These are phyloP conservation scores for Pisolithus marmoratus DNA, from an alignment of 768 basidiomycete genomes.

Conservation along the genomic window DNA sequence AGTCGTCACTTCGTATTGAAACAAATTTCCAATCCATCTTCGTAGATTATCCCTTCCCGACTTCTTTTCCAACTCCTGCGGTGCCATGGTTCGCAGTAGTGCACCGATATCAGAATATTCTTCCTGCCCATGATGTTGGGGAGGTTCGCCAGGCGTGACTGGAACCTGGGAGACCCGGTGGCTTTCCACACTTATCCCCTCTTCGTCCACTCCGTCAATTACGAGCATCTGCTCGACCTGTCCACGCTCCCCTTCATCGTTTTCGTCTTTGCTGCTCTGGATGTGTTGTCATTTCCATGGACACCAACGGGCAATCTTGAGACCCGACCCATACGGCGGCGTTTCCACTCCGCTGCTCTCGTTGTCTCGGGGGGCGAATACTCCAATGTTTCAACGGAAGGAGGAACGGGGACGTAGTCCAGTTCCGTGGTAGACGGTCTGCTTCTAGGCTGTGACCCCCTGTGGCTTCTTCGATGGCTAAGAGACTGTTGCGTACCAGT, in stretches of 20 bases:
- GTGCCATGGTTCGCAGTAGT: slow-evolving; percentile 1
- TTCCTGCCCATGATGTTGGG: neutral
- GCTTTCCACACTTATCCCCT: no score
- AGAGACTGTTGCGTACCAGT: neutral
- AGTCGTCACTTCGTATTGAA: slow-evolving; percentile 6
- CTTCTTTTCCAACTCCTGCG: slow-evolving; percentile 9
- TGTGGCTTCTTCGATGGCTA: neutral
- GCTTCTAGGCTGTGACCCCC: neutral
- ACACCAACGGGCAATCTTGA: neutral
- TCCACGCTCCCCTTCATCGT: neutral
- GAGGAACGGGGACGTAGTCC: slow-evolving; percentile 8
- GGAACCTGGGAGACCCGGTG: no score
- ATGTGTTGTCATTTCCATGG: neutral
- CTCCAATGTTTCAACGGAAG: slow-evolving; percentile 13
- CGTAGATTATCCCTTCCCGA: slow-evolving; percentile 13
- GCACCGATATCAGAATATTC: neutral
- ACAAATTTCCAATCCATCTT: slow-evolving; percentile 7
- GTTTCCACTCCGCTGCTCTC: slow-evolving; percentile 22
- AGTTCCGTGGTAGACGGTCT: neutral
- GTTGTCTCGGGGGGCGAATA: slow-evolving; percentile 26
- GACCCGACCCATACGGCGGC: neutral
- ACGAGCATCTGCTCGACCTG: no score
- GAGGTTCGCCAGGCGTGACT: no score
- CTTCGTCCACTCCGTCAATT: no score
- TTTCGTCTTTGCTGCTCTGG: neutral